Evolutionary conservation across 371 early-diverging fungal species (phyloP).

Genomic region (Umbelopsis sp.): DNA sequence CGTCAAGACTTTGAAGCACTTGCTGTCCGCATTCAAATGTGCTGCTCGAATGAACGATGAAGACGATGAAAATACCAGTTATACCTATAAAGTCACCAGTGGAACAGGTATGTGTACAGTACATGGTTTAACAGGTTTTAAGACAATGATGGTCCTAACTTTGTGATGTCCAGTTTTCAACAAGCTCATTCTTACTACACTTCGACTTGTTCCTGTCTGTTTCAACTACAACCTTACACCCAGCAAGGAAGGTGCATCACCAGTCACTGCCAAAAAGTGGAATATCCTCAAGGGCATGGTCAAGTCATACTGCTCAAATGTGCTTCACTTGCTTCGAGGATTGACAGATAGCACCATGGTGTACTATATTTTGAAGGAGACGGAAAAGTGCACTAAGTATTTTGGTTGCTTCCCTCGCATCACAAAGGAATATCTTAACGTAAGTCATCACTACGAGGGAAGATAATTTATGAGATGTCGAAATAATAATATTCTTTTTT

Average conservation of each 20-base stretch:
- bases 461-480: not conserved
- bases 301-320: constrained; percentile 77
- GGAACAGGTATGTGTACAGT: constrained; percentile 42
- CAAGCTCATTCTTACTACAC: constrained; percentile 67
- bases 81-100: constrained; percentile 71
- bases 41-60: constrained; percentile 82
- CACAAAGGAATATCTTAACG: constrained; percentile 80
- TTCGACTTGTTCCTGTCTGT: constrained; percentile 61
- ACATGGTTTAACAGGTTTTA: not conserved
- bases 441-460: constrained; percentile 23
- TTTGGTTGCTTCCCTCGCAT: constrained; percentile 82
- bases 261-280: constrained; percentile 68
- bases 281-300: constrained; percentile 69
- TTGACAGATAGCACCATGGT: constrained; percentile 84
- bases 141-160: not conserved
- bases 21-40: constrained; percentile 83
- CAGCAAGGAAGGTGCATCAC: constrained; percentile 45
- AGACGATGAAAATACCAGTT: constrained; percentile 46
- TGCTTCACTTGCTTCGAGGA: constrained; percentile 72
- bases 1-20: constrained; percentile 57
- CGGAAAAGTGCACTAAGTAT: constrained; percentile 74
- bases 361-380: constrained; percentile 78
- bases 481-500: not conserved
- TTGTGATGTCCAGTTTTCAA: constrained; percentile 66
- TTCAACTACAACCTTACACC: constrained; percentile 62